These are phyloP conservation scores for Prototheca wickerhamii DNA, from an alignment of 163 green algal species.

Conservation along the genomic window DNA sequence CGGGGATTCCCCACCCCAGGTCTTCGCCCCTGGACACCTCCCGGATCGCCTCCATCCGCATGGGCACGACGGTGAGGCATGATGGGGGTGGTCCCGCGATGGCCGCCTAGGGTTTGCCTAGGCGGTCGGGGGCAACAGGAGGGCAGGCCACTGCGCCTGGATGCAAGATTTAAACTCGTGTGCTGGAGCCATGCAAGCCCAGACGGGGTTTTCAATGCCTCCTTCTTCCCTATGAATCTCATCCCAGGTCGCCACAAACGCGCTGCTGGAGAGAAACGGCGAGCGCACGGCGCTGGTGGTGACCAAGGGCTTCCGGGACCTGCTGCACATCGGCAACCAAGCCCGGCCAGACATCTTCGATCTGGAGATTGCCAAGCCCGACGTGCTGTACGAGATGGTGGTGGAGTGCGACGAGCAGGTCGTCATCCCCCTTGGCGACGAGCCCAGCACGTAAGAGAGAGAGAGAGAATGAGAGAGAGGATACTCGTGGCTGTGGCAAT, in stretches of 20 bases:
- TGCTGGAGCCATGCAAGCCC: no score
- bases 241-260: conserved; percentile 94
- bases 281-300: conserved; percentile 74
- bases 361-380: conserved; percentile 60
- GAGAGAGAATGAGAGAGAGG: no score
- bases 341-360: conserved; percentile 94
- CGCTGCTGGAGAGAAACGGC: conserved; percentile 89
- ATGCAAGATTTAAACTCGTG: no score
- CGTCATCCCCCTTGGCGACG: conserved; percentile 52
- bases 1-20: conserved; percentile 47
- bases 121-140: no score
- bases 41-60: conserved; percentile 80
- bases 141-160: no score
- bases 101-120: no score
- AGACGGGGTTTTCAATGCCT: no score
- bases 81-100: no score
- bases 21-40: conserved; percentile 65
- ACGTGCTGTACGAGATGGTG: conserved; percentile 71
- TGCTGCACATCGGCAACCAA: conserved; percentile 96
- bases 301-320: conserved; percentile 80
- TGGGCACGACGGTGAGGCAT: conserved; percentile 84
- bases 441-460: conserved; percentile 18
- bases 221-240: no score
- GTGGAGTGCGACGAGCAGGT: conserved; percentile 87
- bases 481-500: no score